Conservation (phyloP, 257 asterid genomes). For the Parsonsia alboflavescens region DNA sequence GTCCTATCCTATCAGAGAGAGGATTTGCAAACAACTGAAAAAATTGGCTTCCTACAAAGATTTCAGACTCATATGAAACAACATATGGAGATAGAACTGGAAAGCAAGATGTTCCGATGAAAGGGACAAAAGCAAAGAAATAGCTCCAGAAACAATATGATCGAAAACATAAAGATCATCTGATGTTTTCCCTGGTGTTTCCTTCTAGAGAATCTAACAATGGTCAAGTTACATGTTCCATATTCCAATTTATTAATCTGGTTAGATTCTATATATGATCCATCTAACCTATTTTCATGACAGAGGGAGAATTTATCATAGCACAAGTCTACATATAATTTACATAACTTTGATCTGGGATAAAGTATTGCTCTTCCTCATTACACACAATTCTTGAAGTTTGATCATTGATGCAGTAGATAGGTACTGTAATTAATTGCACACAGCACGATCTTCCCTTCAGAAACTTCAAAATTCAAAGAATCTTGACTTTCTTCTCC, state of each 20-base stretch:
- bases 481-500: background rate
- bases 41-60: background rate
- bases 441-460: too few species aligned
- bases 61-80: background rate
- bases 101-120: background rate
- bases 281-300: background rate
- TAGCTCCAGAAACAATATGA: background rate
- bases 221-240: background rate
- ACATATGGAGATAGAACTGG: background rate
- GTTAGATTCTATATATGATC: background rate
- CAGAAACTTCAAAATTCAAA: background rate
- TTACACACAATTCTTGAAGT: background rate
- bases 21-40: too few species aligned
- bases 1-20: background rate
- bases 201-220: background rate
- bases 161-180: background rate
- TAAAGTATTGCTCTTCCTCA: background rate
- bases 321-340: background rate
- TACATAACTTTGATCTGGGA: background rate
- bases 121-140: background rate
- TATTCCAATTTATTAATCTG: background rate
- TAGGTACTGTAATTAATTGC: background rate
- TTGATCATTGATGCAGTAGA: background rate
- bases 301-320: background rate
- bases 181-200: background rate